Percentiles rank a stretch among this genome's conserved stretches.
These are phyloP conservation scores for Graphium sp. DNA, from an alignment of 2,329 filamentous ascomycete species.

Conservation along the genomic window DNA sequence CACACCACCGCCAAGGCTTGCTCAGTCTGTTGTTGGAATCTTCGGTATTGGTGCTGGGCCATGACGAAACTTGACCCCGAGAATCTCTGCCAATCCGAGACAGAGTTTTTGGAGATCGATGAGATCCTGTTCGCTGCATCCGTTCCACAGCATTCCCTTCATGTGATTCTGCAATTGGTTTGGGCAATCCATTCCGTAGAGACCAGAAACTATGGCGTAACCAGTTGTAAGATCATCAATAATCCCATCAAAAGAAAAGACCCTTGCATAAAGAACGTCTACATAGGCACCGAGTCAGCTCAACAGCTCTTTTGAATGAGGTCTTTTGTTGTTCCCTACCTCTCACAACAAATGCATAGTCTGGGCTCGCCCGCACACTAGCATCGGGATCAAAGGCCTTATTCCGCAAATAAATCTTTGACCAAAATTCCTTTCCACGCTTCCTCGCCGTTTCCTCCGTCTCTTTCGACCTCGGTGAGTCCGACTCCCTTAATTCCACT, in stretches of 20 bases:
- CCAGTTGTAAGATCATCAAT: slow-evolving; percentile 3
- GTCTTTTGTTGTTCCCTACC: no score
- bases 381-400: slow-evolving; percentile 7
- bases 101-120: slow-evolving; percentile 4
- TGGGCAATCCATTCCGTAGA: slow-evolving; percentile 5
- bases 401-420: slow-evolving; percentile 6
- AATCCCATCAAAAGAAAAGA: slow-evolving; percentile 5
- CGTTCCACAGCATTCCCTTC: slow-evolving; percentile 6
- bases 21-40: slow-evolving; percentile 1
- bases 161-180: slow-evolving; percentile 5
- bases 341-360: slow-evolving; percentile 7
- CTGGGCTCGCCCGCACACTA: slow-evolving; percentile 6
- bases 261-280: slow-evolving; percentile 5
- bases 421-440: slow-evolving; percentile 6
- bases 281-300: no score
- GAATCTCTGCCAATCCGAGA: slow-evolving; percentile 2
- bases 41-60: slow-evolving; percentile 3
- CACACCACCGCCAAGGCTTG: no score
- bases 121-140: slow-evolving; percentile 3
- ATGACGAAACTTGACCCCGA: slow-evolving; percentile 3
- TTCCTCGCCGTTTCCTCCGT: slow-evolving; percentile 2
- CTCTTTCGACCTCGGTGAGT: slow-evolving; percentile 5
- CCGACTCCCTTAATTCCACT: slow-evolving; percentile 3
- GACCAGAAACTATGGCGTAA: slow-evolving; percentile 4
- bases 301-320: no score